phyloP scores from a whole-genome alignment of 1,284 basidiomycete species.

The Pascua sp. region DNA sequence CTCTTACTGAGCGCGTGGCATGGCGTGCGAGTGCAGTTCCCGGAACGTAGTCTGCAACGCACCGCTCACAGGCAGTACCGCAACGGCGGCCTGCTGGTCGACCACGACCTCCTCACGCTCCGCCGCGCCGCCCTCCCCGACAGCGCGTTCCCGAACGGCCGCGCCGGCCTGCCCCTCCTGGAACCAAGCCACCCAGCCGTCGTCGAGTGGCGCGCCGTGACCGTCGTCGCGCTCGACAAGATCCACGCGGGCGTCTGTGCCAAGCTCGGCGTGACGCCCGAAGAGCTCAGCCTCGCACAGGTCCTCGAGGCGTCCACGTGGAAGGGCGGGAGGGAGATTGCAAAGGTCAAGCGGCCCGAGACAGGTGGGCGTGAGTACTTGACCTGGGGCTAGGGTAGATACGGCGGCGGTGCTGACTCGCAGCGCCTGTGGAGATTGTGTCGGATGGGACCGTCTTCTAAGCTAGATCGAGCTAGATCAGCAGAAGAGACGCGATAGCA shows the following conservation, averaged over 20 bases:
- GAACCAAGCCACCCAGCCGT: constrained; percentile 76
- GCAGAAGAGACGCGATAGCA: no score
- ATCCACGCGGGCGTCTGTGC: constrained; percentile 68
- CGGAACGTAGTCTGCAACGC: no score
- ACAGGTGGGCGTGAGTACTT: constrained; percentile 55
- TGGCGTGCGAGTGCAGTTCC: no score
- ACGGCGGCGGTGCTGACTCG: no score
- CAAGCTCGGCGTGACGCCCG: constrained; percentile 56
- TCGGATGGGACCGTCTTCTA: no score
- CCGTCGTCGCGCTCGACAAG: constrained; percentile 82
- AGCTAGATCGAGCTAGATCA: no score
- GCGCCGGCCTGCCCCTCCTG: constrained; percentile 56
- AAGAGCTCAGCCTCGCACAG: constrained; percentile 65
- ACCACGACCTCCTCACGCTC: constrained; percentile 67
- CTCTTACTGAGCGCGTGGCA: no score
- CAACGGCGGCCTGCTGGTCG: constrained; percentile 84
- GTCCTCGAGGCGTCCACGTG: constrained; percentile 91
- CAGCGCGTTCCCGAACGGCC: constrained; percentile 34
- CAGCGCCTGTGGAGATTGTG: no score
- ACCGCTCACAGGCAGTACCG: constrained; percentile 67
- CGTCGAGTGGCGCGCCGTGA: constrained; percentile 93
- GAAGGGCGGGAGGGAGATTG: constrained; percentile 91
- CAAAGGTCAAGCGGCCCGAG: constrained; percentile 69
- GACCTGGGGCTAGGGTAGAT: no score
- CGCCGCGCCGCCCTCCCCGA: constrained; percentile 51